Evolutionary conservation across 768 basidiomycete genomes (phyloP).

Genomic region (Lentinula raphanica): DNA sequence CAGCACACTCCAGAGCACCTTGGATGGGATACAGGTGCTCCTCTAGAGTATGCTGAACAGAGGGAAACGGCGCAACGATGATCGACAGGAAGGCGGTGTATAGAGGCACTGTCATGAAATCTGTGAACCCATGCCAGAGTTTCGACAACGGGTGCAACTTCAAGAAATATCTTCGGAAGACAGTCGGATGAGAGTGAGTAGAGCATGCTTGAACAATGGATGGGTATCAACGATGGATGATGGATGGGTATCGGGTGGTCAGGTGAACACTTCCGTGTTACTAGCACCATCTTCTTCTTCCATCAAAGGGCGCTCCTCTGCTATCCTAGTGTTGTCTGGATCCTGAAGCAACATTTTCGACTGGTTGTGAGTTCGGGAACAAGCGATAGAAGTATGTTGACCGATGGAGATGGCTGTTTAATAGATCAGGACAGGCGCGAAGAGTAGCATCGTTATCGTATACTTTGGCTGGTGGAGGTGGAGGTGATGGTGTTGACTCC

Average conservation of each 20-base stretch:
- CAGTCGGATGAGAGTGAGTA: neutral
- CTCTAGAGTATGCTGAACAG: constrained; percentile 69
- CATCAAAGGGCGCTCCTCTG: constrained; percentile 13
- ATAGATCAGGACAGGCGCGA: neutral
- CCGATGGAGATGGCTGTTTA: neutral
- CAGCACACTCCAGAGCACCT: constrained; percentile 60
- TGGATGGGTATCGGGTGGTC: neutral
- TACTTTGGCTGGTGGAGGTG: neutral
- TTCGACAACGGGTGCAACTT: neutral
- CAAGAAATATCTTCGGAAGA: neutral
- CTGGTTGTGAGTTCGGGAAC: constrained; percentile 56
- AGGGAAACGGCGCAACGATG: constrained; percentile 69
- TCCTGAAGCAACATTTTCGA: constrained; percentile 31
- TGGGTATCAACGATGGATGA: neutral
- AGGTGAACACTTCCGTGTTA: neutral
- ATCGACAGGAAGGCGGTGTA: constrained; percentile 75
- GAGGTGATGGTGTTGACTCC: neutral
- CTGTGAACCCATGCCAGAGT: constrained; percentile 42
- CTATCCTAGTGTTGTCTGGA: constrained; percentile 15
- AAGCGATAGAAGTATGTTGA: constrained; percentile 53
- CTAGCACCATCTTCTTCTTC: constrained; percentile 13
- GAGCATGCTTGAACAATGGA: too few species aligned
- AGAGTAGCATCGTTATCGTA: neutral
- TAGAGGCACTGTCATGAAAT: constrained; percentile 87
- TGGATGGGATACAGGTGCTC: constrained; percentile 60